These are phyloP conservation scores for Ustilago bromivora DNA, from an alignment of 1,284 basidiomycete genomes.

Conservation along the genomic window DNA sequence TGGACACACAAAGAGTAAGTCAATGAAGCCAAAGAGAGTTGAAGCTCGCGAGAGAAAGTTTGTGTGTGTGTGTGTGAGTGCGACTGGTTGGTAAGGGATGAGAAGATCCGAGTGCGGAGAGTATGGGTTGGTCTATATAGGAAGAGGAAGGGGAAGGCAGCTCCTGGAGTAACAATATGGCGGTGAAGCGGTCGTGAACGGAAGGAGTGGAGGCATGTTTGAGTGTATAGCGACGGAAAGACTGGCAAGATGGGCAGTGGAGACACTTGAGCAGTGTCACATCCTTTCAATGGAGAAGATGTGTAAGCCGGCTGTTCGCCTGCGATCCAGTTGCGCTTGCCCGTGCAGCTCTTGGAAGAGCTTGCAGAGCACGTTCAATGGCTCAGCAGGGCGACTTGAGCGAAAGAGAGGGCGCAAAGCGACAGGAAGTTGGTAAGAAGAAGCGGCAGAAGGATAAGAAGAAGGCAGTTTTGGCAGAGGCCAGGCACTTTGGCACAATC, in stretches of 20 bases:
- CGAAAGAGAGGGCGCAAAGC: neutral
- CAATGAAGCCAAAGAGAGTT: constrained; percentile 28
- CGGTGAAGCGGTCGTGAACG: constrained; percentile 7
- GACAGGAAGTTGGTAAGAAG: constrained; percentile 3
- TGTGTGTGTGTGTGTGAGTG: neutral
- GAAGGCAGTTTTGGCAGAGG: constrained; percentile 4
- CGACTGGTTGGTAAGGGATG: constrained; percentile 25
- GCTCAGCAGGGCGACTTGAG: neutral
- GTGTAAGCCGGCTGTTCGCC: constrained; percentile 42
- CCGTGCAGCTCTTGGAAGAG: constrained; percentile 10
- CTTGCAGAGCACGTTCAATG: constrained; percentile 25
- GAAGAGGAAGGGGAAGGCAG: constrained; percentile 2
- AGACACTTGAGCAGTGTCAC: constrained; percentile 26
- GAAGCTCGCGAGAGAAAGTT: constrained; percentile 26
- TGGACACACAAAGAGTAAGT: constrained; percentile 16
- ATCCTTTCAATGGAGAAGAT: constrained; percentile 11
- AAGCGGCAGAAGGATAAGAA: neutral
- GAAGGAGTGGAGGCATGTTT: constrained; percentile 29
- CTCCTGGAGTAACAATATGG: neutral
- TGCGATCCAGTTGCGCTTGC: constrained; percentile 6
- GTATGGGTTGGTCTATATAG: constrained; percentile 21
- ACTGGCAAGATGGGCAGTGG: neutral
- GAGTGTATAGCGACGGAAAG: constrained; percentile 8
- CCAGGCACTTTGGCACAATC: constrained; percentile 1
- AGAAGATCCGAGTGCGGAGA: neutral